phyloP scores from a whole-genome alignment of 805 yeast species.

The Pichia deserticola region DNA sequence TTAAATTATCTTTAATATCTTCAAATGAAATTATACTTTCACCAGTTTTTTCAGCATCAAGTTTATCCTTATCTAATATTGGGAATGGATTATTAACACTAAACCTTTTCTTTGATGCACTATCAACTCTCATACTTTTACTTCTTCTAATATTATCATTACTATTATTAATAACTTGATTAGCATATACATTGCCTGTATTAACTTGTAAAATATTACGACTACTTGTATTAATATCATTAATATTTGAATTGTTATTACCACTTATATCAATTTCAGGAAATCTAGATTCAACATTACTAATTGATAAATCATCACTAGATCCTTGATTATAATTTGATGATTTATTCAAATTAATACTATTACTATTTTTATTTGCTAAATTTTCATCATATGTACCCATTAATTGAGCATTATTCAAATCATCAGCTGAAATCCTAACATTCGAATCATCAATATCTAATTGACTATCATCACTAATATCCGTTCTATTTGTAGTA shows the following conservation, averaged over 20 bases:
- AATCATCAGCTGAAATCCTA: not conserved
- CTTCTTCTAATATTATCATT: not conserved
- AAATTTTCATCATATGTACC: not conserved
- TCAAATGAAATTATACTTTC: slow-evolving; percentile 7
- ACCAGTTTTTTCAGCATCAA: slow-evolving; percentile 1
- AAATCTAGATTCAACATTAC: slow-evolving; percentile 43
- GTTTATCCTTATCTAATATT: not conserved
- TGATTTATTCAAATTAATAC: not conserved
- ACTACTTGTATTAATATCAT: not conserved
- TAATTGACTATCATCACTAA: not conserved
- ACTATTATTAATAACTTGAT: no score
- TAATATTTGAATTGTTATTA: not conserved
- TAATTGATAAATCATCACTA: not conserved
- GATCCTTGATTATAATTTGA: not conserved
- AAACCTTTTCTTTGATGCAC: slow-evolving; percentile 10
- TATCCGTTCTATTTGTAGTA: not conserved
- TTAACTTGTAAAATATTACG: not conserved
- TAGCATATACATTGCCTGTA: not conserved
- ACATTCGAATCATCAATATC: not conserved
- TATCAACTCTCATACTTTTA: not conserved
- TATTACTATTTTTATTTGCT: not conserved
- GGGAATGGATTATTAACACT: slow-evolving; percentile 25
- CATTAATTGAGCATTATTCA: not conserved
- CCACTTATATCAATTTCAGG: slow-evolving; percentile 20
- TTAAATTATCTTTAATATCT: slow-evolving; percentile 6